phyloP scores from a whole-genome alignment of 345 rosid species.

The Clausena lansium region DNA sequence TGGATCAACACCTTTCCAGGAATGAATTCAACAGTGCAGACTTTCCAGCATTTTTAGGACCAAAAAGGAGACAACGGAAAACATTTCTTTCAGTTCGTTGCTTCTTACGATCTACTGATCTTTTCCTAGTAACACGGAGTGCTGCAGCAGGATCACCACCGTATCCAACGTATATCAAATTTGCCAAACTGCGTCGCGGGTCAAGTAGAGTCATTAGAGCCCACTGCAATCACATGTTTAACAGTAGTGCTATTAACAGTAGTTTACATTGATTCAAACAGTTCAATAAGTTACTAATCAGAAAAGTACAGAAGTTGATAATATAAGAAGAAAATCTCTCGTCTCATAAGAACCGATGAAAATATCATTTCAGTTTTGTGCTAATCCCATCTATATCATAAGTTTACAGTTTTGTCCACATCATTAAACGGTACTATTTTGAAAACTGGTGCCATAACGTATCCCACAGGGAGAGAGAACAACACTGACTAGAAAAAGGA shows the following conservation, averaged over 20 bases:
- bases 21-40: conserved; percentile 65
- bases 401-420: not conserved
- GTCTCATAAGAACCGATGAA: not conserved
- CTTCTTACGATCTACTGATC: conserved; percentile 72
- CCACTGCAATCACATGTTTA: conserved; percentile 57
- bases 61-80: conserved; percentile 68
- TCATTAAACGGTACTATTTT: not conserved
- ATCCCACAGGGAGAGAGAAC: not conserved
- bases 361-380: not conserved
- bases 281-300: conserved; percentile 19
- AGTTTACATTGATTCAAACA: conserved; percentile 15
- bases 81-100: conserved; percentile 67
- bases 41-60: conserved; percentile 76
- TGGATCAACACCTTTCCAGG: conserved; percentile 53
- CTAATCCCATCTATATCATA: not conserved
- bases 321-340: not conserved
- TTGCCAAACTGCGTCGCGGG: conserved; percentile 60
- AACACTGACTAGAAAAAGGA: not conserved
- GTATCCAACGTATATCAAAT: conserved; percentile 72
- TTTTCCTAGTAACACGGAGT: conserved; percentile 57
- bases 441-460: not conserved
- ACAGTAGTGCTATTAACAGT: conserved; percentile 17
- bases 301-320: conserved; percentile 7
- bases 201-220: conserved; percentile 68
- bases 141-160: conserved; percentile 62